These are phyloP conservation scores for Rhodomyrtus psidioides DNA, from an alignment of 441 rosid species.

Conservation along the genomic window DNA sequence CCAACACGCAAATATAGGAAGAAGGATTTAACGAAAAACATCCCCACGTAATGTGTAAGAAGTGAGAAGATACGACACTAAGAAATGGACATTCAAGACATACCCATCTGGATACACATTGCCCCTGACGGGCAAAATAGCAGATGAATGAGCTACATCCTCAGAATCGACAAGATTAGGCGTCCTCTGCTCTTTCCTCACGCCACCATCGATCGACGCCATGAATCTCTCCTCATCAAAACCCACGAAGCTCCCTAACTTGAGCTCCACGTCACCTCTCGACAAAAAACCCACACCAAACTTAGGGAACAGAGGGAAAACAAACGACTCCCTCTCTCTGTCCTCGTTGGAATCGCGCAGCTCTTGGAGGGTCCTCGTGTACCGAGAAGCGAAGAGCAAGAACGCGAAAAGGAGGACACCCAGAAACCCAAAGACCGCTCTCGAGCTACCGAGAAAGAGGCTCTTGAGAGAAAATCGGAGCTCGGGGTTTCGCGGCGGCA, in stretches of 20 bases:
- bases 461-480: conserved; percentile 19
- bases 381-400: conserved; percentile 29
- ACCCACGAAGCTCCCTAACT: conserved; percentile 38
- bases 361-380: conserved; percentile 31
- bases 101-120: conserved; percentile 89
- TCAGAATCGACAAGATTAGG: conserved; percentile 22
- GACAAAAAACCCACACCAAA: conserved; percentile 24
- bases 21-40: neutral
- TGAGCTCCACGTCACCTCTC: conserved; percentile 31
- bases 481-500: conserved; percentile 29
- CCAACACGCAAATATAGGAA: neutral
- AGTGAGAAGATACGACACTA: neutral
- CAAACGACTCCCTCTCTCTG: conserved; percentile 29
- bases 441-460: conserved; percentile 19
- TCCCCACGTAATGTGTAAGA: neutral
- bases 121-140: conserved; percentile 65
- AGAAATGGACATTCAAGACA: neutral
- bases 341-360: conserved; percentile 15
- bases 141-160: conserved; percentile 36
- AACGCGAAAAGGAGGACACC: conserved; percentile 51
- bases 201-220: conserved; percentile 16
- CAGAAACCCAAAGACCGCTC: conserved; percentile 36
- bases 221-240: conserved; percentile 19
- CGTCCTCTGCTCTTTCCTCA: conserved; percentile 20
- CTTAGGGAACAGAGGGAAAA: conserved; percentile 73